Evolutionary conservation across 75 land plant species (phyloP).

Genomic region (Cunninghamia lanceolata): DNA sequence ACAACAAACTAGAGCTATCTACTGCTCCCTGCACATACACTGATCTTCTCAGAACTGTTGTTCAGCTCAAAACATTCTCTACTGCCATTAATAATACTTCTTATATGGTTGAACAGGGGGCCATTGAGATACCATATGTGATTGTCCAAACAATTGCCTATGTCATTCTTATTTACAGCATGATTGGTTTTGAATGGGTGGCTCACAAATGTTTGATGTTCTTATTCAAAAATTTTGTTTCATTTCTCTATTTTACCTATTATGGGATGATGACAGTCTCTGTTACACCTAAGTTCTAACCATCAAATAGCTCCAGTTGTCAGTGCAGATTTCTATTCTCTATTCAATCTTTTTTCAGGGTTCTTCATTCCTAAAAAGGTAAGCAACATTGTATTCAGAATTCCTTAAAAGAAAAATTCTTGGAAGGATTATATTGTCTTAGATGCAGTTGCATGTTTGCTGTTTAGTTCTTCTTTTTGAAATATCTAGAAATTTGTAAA

Average conservation of each 20-base stretch:
- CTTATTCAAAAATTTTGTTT: constrained; percentile 31
- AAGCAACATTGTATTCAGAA: constrained; percentile 9
- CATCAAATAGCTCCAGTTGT: constrained; percentile 44
- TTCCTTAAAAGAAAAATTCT: not conserved
- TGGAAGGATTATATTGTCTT: not conserved
- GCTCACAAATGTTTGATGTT: constrained; percentile 39
- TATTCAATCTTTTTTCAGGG: constrained; percentile 59
- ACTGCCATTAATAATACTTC: not conserved
- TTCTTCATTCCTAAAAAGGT: constrained; percentile 54
- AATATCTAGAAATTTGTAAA: no score
- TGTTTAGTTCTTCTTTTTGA: no score
- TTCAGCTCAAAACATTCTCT: no score
- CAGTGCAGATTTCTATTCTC: constrained; percentile 30
- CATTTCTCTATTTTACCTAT: constrained; percentile 49
- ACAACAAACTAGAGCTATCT: no score
- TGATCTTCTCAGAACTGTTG: no score
- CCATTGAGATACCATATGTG: constrained; percentile 42
- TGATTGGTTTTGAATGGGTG: constrained; percentile 38
- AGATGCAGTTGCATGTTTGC: no score
- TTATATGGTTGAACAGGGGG: constrained; percentile 25
- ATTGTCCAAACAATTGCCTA: constrained; percentile 34
- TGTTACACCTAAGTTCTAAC: constrained; percentile 52
- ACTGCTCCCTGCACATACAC: no score
- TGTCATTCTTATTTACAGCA: constrained; percentile 25
- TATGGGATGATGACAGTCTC: constrained; percentile 64